These are phyloP conservation scores for Mallotus repandus DNA, from an alignment of 441 rosid genomes.

Conservation along the genomic window DNA sequence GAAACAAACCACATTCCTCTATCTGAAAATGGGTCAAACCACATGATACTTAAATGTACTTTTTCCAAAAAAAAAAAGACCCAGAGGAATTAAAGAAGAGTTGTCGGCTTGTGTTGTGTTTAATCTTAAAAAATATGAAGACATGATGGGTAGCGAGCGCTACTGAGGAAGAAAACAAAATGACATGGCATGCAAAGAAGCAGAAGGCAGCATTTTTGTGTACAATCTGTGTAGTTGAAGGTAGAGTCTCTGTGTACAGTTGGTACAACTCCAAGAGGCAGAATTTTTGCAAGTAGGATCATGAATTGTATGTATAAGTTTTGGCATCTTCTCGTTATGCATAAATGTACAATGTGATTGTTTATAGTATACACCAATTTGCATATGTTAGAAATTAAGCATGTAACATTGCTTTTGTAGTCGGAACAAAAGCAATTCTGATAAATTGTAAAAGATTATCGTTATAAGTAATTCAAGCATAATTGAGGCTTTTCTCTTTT, in stretches of 20 bases:
- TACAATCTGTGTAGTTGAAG: not conserved
- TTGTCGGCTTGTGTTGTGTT: not conserved
- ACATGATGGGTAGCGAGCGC: not conserved
- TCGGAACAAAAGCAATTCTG: too few relatives aligned
- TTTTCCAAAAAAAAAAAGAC: not conserved
- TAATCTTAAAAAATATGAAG: not conserved
- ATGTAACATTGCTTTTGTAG: too few relatives aligned
- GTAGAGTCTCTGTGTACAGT: conserved; percentile 2
- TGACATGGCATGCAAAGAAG: not conserved
- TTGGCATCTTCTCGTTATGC: not conserved
- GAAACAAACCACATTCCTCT: too few relatives aligned
- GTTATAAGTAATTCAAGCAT: too few relatives aligned
- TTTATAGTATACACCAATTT: not conserved
- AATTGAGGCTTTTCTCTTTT: too few relatives aligned
- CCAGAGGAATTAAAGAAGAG: not conserved
- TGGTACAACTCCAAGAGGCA: not conserved
- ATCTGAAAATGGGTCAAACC: too few relatives aligned
- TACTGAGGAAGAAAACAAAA: not conserved
- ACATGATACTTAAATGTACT: too few relatives aligned
- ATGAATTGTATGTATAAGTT: conserved; percentile 12
- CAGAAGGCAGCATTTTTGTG: not conserved
- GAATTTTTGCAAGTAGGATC: conserved; percentile 26
- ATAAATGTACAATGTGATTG: not conserved
- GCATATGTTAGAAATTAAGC: not conserved
- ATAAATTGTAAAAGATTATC: too few relatives aligned